Base-by-base conservation (phyloP, 1,284 basidiomycete genomes). In the Spongispora temasekensis region DNA sequence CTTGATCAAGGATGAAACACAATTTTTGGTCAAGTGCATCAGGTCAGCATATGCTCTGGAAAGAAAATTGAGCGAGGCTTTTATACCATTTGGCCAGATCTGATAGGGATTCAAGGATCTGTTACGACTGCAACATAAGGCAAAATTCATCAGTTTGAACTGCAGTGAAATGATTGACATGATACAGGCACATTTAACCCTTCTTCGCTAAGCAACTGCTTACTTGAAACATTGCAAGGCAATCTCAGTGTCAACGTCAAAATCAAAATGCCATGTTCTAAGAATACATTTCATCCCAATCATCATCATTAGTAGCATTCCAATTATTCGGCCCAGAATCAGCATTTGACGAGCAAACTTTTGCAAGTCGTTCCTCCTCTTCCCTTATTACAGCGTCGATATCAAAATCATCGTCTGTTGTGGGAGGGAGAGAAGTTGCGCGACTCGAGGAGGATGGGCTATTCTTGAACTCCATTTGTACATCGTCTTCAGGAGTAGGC, bases 351-450 rank as follows among this genome's bases (percentile, higher is more conserved):
- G 59, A 61, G 27, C 65, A 68, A 9, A 67, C 56, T 2, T 60
- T 62, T 21, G 71, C 68, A 8, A 66, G 64, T 35, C 73, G 75
- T 62, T 78, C 77, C 64, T 82, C 78, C 63, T 84, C 83, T n/a
- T 80, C 80, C 25, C 69, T 77, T 61, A 84, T 77, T 57, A 82
- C 73, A 7, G 80, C 80, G 54, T 83, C 81, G 35, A 86, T 79
- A 64, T 88, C 81, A 61, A 85, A 84, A 42, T 83, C 83, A 8
- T 84, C 83, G n/a, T 86, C 82, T 17, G 82, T 83, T 6, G 81
- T 79, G 30, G 84, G 85, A 6, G 81, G 80, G 13, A 78, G 76
- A 9, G 74, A 73, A 2, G 74, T 65, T 17, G 68, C 51, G 15
- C 51, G 66, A n/a, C n/a, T n/a, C 9, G 79, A 79, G 17, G 83